Base-by-base conservation (phyloP, 78 protist genomes). In the Polysphondylium violaceum region DNA sequence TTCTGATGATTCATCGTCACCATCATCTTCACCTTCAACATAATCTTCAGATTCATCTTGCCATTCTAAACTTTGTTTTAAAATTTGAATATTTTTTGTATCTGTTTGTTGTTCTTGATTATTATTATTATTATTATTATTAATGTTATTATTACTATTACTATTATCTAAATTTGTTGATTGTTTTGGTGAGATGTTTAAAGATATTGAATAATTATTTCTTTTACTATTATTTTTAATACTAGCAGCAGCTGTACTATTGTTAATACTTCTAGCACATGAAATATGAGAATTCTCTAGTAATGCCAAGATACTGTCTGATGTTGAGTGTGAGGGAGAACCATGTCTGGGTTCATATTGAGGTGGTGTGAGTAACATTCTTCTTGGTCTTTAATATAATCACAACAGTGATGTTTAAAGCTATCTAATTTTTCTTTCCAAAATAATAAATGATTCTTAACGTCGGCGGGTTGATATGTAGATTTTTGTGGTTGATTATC, bases 361-460 rank as follows among this genome's bases (percentile, higher is more conserved):
- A 38, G 23, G 50, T 17, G 73, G 73, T 21, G 73, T 65, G 25
- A 65, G 73, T 3, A 65, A 65, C 73, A 65, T 65, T 61, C 38
- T 61, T 33, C 44, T 61, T 61, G 31, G 40, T 36, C 25, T 5
- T 68, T 25, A 21, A n/a, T 55, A n/a, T 44, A 11, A 44, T 68
- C 38, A 6, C 3, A 5, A 31, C 25, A 16, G 2, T 14, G 7
- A 14, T 3, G 8, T 17, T 12, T 14, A 38, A 5, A 17, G 5
- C 65, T 50, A n/a, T 72, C 78, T 72, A 51, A 72, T n/a, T 72
- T 72, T 16, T 72, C 78, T 72, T 72, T 44, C 78, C 78, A 72
- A 50, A 29, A 69, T 21, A 44, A 38, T 47, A 44, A 44, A 43
- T 23, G 76, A 25, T 43, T 44, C 29, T 43, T 19, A 6, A 40